Conservation (phyloP, 257 asterid species). For the Datura wrightii region DNA sequence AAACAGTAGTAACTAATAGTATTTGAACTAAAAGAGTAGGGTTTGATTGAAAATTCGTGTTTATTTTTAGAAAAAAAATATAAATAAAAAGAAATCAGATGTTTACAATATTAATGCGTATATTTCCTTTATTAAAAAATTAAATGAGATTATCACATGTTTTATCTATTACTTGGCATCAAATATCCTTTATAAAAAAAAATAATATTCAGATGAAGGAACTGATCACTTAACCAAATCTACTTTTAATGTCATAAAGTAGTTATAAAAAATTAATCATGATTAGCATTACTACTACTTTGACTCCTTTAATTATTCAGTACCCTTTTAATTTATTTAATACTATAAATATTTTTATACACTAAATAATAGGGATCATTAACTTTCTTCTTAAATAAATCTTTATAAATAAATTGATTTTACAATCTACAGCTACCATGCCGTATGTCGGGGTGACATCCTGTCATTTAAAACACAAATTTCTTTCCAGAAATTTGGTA, state of each 20-base stretch:
- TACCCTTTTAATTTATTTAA: background rate
- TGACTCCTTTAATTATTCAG: constrained; percentile 30
- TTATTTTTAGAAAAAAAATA: no score
- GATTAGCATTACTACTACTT: constrained; percentile 32
- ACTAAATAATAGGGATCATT: background rate
- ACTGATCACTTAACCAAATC: constrained; percentile 41
- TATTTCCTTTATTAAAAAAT: background rate
- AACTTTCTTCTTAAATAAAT: constrained; percentile 32
- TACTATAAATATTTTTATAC: background rate
- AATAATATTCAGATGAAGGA: background rate
- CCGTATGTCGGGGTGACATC: constrained; percentile 50
- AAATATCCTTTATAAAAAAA: background rate
- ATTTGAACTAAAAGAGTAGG: no score
- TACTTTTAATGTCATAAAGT: constrained; percentile 24
- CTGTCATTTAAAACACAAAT: constrained; percentile 34
- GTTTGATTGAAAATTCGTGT: no score
- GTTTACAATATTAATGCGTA: no score
- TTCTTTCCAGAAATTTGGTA: background rate
- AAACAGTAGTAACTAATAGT: no score
- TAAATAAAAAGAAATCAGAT: no score
- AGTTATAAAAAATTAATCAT: background rate
- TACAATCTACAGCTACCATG: constrained; percentile 33
- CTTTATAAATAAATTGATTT: constrained; percentile 27
- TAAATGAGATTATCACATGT: background rate
- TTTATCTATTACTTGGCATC: background rate